phyloP scores from a whole-genome alignment of 495 filamentous ascomycete species.

The Aspergillus panamensis region DNA sequence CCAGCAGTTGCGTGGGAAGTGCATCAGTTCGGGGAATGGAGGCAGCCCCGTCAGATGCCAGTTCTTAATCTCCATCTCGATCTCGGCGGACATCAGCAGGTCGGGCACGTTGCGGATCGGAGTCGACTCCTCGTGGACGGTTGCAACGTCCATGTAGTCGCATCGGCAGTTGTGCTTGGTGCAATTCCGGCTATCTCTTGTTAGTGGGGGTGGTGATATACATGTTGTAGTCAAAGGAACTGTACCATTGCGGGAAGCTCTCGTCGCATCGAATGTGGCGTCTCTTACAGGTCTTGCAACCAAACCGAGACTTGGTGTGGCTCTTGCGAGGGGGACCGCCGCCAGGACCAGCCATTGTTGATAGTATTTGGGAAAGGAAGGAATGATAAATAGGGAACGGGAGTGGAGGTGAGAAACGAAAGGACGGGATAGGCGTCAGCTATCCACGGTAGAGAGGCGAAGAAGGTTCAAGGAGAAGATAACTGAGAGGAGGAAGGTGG shows the following conservation, averaged over 20 bases:
- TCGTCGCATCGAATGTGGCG: conserved; percentile 98
- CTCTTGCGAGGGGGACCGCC: conserved; percentile 60
- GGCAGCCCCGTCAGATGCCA: conserved; percentile 84
- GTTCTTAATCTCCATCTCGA: conserved; percentile 73
- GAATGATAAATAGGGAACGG: neutral
- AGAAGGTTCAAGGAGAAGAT: neutral
- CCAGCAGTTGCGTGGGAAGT: conserved; percentile 58
- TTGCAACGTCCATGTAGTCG: conserved; percentile 82
- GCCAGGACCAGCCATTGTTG: conserved; percentile 47
- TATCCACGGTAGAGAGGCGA: neutral
- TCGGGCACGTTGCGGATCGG: conserved; percentile 67
- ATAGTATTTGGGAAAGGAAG: conserved; percentile 14
- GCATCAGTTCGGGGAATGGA: conserved; percentile 77
- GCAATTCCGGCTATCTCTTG: conserved; percentile 77
- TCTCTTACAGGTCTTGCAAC: conserved; percentile 95
- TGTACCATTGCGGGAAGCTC: conserved; percentile 94
- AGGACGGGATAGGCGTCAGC: conserved; percentile 17
- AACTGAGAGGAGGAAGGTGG: neutral
- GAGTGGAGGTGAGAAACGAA: conserved; percentile 9
- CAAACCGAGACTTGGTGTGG: conserved; percentile 97
- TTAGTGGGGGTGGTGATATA: neutral
- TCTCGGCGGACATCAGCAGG: conserved; percentile 76
- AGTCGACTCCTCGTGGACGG: conserved; percentile 61
- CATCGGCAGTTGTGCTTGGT: conserved; percentile 98
- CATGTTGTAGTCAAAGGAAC: conserved; percentile 10